Evolutionary conservation across 2,329 filamentous ascomycete species (phyloP).

Genomic region (Diaporthe ampelina): DNA sequence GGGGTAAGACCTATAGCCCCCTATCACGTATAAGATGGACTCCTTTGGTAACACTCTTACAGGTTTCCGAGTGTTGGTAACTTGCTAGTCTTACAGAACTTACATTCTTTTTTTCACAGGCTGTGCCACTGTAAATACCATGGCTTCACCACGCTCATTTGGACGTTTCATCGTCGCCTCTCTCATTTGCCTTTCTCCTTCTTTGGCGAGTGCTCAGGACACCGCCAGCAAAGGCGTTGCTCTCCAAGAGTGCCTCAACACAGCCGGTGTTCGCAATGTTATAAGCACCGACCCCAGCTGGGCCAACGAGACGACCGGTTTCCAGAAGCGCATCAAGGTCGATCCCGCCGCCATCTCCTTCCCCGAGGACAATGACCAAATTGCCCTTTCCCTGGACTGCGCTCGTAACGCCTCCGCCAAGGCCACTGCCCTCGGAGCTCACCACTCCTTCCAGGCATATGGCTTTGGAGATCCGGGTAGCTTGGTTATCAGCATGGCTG

Average conservation of each 20-base stretch:
- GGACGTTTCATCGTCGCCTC: slow-evolving; percentile 12
- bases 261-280: slow-evolving; percentile 1
- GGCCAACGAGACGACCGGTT: slow-evolving; percentile 8
- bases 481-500: slow-evolving; percentile 22
- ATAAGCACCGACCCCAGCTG: slow-evolving; percentile 12
- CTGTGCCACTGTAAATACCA: slow-evolving; percentile 27
- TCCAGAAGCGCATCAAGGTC: slow-evolving; percentile 20
- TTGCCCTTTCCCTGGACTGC: slow-evolving; percentile 12
- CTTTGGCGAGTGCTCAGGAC: slow-evolving; percentile 14
- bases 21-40: neutral
- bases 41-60: too few relatives aligned
- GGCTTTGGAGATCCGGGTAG: slow-evolving; percentile 16
- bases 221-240: slow-evolving; percentile 10
- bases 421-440: slow-evolving; percentile 11
- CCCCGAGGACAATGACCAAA: neutral
- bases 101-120: neutral
- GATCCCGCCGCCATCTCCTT: slow-evolving; percentile 19
- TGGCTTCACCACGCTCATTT: slow-evolving; percentile 14
- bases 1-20: neutral
- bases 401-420: slow-evolving; percentile 14
- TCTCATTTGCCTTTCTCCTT: neutral
- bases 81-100: neutral
- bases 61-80: too few relatives aligned
- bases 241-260: slow-evolving; percentile 17
- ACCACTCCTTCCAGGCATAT: slow-evolving; percentile 24